A percentile compares a stretch with the other conserved stretches of the same genome.
These are phyloP conservation scores for Geotrichum klebahnii DNA, from an alignment of 1,139 yeast genomes.

Conservation along the genomic window DNA sequence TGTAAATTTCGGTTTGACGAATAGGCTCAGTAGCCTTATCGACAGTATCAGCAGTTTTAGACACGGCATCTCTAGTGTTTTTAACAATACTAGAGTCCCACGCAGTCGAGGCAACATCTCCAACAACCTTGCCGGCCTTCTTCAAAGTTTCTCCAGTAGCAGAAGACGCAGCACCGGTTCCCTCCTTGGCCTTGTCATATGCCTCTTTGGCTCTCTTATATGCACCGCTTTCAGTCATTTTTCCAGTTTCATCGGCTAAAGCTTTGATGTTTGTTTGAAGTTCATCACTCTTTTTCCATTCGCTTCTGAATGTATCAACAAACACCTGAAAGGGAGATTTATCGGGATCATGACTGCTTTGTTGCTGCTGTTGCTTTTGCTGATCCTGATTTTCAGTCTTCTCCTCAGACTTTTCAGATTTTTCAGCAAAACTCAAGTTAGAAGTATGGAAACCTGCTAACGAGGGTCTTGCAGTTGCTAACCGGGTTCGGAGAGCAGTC, in stretches of 20 bases:
- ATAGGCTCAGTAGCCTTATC: constrained; percentile 93
- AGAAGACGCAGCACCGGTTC: constrained; percentile 44
- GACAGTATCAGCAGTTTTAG: constrained; percentile 65
- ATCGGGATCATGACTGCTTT: constrained; percentile 24
- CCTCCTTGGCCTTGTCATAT: constrained; percentile 64
- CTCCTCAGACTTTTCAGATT: constrained; percentile 13
- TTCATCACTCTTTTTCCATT: constrained; percentile 87
- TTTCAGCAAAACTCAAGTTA: neutral
- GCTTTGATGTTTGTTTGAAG: constrained; percentile 91
- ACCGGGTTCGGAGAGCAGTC: constrained; percentile 15
- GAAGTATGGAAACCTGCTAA: constrained; percentile 19
- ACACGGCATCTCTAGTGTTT: constrained; percentile 78
- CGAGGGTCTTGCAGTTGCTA: constrained; percentile 6
- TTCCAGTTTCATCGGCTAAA: constrained; percentile 92
- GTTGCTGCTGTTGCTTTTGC: constrained; percentile 22
- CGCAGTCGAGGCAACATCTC: constrained; percentile 81
- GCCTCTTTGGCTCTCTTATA: constrained; percentile 93
- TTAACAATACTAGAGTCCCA: constrained; percentile 96
- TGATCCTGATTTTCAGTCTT: constrained; percentile 1
- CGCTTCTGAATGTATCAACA: constrained; percentile 83
- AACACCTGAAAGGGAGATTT: constrained; percentile 90
- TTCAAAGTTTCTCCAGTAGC: constrained; percentile 80
- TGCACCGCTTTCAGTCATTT: constrained; percentile 90
- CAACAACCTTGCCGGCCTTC: constrained; percentile 92
- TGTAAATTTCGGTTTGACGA: constrained; percentile 82